These are phyloP conservation scores for Mollisiaceae sp. DNA, from an alignment of 2,329 filamentous ascomycete species.

Conservation along the genomic window DNA sequence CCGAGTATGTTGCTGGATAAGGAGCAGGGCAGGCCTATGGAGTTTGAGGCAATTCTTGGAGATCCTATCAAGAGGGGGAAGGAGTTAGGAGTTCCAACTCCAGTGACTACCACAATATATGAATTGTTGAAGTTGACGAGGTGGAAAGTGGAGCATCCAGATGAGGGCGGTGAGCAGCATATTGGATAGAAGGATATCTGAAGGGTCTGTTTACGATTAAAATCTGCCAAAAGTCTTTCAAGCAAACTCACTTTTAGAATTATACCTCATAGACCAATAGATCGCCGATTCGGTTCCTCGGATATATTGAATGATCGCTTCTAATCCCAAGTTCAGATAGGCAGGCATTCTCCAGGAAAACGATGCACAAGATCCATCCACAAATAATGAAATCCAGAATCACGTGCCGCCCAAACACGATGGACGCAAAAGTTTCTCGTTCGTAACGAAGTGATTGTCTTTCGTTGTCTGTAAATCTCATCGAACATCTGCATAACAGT, in stretches of 20 bases:
- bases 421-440: conserved; percentile 39
- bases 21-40: conserved; percentile 55
- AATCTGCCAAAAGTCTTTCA: not conserved
- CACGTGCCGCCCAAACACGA: conserved; percentile 41
- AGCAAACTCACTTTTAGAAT: not conserved
- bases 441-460: conserved; percentile 38
- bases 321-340: conserved; percentile 33
- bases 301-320: not conserved
- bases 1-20: conserved; percentile 57
- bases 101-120: conserved; percentile 56
- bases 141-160: conserved; percentile 40
- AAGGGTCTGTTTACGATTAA: not conserved
- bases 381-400: conserved; percentile 38
- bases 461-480: conserved; percentile 36
- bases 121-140: conserved; percentile 56
- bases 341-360: conserved; percentile 42
- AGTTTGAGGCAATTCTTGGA: conserved; percentile 59
- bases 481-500: conserved; percentile 37
- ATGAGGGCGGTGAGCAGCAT: conserved; percentile 11
- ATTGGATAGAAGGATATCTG: conserved; percentile 3
- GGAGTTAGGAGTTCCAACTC: conserved; percentile 54
- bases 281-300: not conserved
- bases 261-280: not conserved
- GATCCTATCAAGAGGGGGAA: conserved; percentile 56
- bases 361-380: conserved; percentile 41